phyloP scores from a whole-genome alignment of 768 basidiomycete genomes.

The Collybia sp. region DNA sequence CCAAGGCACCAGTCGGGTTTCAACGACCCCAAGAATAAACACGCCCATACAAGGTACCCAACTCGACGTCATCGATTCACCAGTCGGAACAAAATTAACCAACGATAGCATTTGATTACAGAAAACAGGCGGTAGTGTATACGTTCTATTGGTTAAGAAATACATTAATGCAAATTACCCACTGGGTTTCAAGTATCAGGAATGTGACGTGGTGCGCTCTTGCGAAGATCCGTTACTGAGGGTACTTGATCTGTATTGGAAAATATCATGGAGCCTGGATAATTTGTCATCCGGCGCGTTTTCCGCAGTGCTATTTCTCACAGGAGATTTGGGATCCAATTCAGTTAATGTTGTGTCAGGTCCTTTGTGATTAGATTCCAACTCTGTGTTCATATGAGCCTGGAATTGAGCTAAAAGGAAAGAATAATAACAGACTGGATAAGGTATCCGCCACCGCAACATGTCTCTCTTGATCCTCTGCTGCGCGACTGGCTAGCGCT shows the following conservation, averaged over 20 bases:
- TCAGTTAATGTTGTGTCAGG: neutral
- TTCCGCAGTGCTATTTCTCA: slow-evolving; percentile 23
- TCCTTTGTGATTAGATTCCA: slow-evolving; percentile 52
- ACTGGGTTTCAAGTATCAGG: neutral
- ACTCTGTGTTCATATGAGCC: slow-evolving; percentile 33
- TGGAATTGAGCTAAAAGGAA: slow-evolving; percentile 1
- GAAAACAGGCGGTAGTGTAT: neutral
- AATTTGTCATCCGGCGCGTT: slow-evolving; percentile 53
- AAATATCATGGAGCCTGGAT: slow-evolving; percentile 74
- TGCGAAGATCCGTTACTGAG: slow-evolving; percentile 42
- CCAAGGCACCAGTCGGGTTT: neutral
- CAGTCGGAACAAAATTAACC: no score
- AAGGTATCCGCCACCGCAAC: slow-evolving; percentile 81
- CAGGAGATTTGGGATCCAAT: slow-evolving; percentile 24
- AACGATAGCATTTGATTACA: no score
- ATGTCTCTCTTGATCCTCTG: slow-evolving; percentile 78
- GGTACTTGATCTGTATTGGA: slow-evolving; percentile 77
- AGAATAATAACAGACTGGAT: slow-evolving; percentile 51
- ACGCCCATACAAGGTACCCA: slow-evolving; percentile 6
- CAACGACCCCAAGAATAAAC: slow-evolving; percentile 6
- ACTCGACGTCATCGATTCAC: neutral
- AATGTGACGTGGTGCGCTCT: slow-evolving; percentile 19
- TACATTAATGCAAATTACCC: neutral
- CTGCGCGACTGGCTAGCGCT: slow-evolving; percentile 82
- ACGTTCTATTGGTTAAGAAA: neutral